Evolutionary conservation across 176 grass and related monocot genomes (phyloP).

Genomic region (Alloteropsis semialata): DNA sequence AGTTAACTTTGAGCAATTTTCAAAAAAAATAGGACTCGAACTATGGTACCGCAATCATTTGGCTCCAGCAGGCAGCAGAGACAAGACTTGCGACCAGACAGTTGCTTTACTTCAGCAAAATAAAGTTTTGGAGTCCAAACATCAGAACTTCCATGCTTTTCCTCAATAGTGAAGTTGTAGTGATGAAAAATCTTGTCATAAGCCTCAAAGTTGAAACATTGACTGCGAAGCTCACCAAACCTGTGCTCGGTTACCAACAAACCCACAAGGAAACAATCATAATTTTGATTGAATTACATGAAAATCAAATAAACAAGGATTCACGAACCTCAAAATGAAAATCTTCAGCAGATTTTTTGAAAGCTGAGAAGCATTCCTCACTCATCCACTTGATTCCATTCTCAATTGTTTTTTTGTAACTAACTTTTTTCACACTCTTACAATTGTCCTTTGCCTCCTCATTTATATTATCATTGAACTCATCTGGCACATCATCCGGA

Average conservation of each 20-base stretch:
- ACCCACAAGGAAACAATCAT: background rate
- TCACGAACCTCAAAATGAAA: background rate
- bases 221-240: background rate
- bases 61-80: background rate
- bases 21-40: background rate
- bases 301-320: background rate
- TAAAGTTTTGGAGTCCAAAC: background rate
- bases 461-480: background rate
- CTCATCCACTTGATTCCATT: background rate
- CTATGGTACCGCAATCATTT: background rate
- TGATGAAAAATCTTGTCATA: background rate
- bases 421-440: background rate
- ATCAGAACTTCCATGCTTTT: background rate
- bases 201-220: background rate
- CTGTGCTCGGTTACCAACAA: background rate
- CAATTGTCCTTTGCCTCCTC: background rate
- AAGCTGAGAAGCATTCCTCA: background rate
- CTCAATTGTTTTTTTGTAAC: background rate
- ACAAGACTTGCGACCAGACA: background rate
- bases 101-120: constrained; percentile 22
- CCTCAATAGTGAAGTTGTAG: constrained; percentile 9
- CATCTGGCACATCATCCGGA: background rate
- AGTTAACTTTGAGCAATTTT: background rate
- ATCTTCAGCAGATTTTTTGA: background rate
- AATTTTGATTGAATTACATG: background rate